These are phyloP conservation scores for Pichia kluyveri DNA, from an alignment of 805 yeast species.

Conservation along the genomic window DNA sequence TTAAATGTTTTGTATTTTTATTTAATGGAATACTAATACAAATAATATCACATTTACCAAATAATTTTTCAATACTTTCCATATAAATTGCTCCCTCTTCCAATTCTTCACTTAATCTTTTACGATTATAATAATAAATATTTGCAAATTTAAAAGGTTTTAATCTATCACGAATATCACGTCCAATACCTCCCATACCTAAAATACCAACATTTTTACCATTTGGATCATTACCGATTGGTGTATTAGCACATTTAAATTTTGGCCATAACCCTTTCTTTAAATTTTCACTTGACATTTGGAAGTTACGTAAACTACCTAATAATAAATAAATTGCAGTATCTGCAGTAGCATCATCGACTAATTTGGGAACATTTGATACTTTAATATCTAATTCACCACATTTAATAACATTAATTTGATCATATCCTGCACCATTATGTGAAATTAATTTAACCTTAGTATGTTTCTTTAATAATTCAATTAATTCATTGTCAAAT, in stretches of 20 bases:
- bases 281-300: conserved; percentile 45
- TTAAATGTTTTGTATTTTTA: conserved; percentile 56
- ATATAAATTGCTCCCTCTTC: conserved; percentile 69
- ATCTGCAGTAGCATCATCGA: conserved; percentile 50
- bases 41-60: conserved; percentile 56
- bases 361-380: conserved; percentile 45
- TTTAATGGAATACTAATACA: conserved; percentile 75
- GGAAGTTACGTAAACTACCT: conserved; percentile 52
- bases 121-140: conserved; percentile 66
- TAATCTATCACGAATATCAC: conserved; percentile 64
- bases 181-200: conserved; percentile 89
- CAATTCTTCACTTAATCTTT: conserved; percentile 45
- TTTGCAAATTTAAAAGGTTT: conserved; percentile 68
- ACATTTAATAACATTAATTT: conserved; percentile 35
- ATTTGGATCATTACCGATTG: conserved; percentile 66
- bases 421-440: conserved; percentile 54
- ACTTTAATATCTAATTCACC: conserved; percentile 34
- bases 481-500: conserved; percentile 35
- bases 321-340: conserved; percentile 42
- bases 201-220: conserved; percentile 71
- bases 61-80: conserved; percentile 51
- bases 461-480: conserved; percentile 24
- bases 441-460: conserved; percentile 36
- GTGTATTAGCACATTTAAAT: conserved; percentile 40
- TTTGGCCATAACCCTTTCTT: conserved; percentile 55